phyloP scores from a whole-genome alignment of 2,329 filamentous ascomycete genomes.

The Graphilbum fragrans region DNA sequence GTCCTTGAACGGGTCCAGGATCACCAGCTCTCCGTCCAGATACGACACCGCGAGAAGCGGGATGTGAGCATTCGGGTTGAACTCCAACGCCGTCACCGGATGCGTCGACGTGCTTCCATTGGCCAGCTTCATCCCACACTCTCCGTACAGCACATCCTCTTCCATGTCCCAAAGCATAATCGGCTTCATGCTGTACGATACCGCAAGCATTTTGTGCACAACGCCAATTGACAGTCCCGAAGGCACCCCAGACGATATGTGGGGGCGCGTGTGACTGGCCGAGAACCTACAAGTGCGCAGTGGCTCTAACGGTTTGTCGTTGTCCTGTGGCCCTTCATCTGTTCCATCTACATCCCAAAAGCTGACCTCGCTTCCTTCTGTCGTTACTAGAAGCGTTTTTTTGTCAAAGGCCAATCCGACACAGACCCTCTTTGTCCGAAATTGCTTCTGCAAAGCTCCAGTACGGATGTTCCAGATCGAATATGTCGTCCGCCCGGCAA shows the following conservation, averaged over 20 bases:
- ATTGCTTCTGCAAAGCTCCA: conserved; percentile 14
- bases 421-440: conserved; percentile 13
- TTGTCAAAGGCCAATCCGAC: conserved; percentile 16
- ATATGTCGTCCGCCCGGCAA: neutral
- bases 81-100: conserved; percentile 16
- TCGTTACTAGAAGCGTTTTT: conserved; percentile 16
- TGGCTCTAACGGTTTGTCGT: neutral
- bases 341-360: conserved; percentile 16
- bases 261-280: neutral
- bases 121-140: conserved; percentile 19
- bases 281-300: neutral
- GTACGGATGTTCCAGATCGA: conserved; percentile 19
- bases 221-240: neutral
- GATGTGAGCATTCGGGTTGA: conserved; percentile 21
- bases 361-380: conserved; percentile 14
- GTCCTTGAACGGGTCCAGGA: conserved; percentile 17
- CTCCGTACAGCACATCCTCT: conserved; percentile 18
- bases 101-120: conserved; percentile 18
- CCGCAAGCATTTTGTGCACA: conserved; percentile 18
- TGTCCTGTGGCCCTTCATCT: no score
- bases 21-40: conserved; percentile 18
- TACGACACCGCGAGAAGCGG: conserved; percentile 18
- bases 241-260: neutral
- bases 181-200: conserved; percentile 18
- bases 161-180: conserved; percentile 23